Conservation (phyloP, 441 rosid species). For the Eutrema salsugineum region DNA sequence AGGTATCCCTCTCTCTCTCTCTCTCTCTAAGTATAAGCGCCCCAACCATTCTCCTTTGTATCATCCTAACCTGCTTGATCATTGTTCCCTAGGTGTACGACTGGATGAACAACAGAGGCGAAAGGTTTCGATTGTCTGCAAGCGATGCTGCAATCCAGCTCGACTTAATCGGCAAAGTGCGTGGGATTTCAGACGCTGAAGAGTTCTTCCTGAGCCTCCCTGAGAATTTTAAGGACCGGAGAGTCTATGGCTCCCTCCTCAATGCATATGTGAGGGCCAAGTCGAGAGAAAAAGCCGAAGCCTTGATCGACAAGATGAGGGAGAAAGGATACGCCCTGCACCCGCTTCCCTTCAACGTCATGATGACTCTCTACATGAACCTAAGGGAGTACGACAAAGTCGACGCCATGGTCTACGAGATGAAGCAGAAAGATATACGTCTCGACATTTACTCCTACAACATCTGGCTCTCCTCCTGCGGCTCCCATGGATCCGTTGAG, state of each 20-base stretch:
- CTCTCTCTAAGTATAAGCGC: slow-evolving; percentile 46
- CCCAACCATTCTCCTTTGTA: slow-evolving; percentile 26
- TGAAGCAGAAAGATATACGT: slow-evolving; percentile 59
- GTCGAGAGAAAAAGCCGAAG: slow-evolving; percentile 69
- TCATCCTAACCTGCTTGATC: background rate
- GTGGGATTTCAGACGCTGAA: slow-evolving; percentile 69
- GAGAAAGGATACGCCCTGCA: slow-evolving; percentile 55
- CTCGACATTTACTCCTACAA: slow-evolving; percentile 87
- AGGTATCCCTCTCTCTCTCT: slow-evolving; percentile 39
- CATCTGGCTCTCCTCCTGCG: slow-evolving; percentile 86
- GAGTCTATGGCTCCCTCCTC: slow-evolving; percentile 79
- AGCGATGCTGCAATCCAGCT: slow-evolving; percentile 95
- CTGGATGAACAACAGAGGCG: slow-evolving; percentile 83
- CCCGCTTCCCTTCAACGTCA: slow-evolving; percentile 88
- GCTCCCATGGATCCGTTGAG: slow-evolving; percentile 59
- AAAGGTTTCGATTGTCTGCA: slow-evolving; percentile 62
- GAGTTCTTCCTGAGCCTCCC: slow-evolving; percentile 57
- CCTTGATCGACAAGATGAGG: slow-evolving; percentile 60
- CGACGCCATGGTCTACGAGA: slow-evolving; percentile 63
- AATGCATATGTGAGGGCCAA: slow-evolving; percentile 65
- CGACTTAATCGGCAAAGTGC: slow-evolving; percentile 85
- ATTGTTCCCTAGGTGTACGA: slow-evolving; percentile 67
- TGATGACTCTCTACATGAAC: slow-evolving; percentile 96
- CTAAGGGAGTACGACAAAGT: slow-evolving; percentile 71
- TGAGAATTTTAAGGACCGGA: slow-evolving; percentile 65